These are phyloP conservation scores for Amorphotheca resinae DNA, from an alignment of 495 filamentous ascomycete genomes.

Conservation along the genomic window DNA sequence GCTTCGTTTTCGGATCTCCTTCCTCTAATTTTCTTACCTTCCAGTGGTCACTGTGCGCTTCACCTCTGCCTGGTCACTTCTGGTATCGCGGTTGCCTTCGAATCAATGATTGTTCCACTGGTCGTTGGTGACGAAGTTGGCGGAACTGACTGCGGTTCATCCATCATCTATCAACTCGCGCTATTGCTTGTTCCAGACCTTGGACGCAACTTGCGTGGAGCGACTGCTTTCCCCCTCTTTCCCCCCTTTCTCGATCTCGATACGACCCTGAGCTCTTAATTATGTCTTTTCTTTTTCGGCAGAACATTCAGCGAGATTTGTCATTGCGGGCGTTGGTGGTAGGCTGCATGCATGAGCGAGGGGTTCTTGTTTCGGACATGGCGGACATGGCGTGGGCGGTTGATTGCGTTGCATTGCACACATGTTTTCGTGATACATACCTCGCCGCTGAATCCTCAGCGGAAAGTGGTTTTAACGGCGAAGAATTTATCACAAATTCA, in stretches of 20 bases:
- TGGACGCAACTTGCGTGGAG: too few relatives aligned
- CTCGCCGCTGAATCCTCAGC: too few relatives aligned
- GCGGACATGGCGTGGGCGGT: neutral
- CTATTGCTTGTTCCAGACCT: too few relatives aligned
- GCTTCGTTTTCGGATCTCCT: slow-evolving; percentile 15
- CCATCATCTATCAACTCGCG: slow-evolving; percentile 1
- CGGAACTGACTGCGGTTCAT: neutral
- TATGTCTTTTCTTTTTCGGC: too few relatives aligned
- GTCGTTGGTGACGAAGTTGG: slow-evolving; percentile 12
- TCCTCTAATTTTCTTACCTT: slow-evolving; percentile 12
- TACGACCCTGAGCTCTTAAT: too few relatives aligned
- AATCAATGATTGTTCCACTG: slow-evolving; percentile 12
- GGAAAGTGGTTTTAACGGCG: too few relatives aligned
- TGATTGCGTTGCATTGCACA: neutral
- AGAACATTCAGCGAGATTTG: too few relatives aligned
- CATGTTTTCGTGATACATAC: too few relatives aligned
- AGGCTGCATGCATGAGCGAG: neutral
- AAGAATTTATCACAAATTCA: too few relatives aligned
- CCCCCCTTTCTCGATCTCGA: neutral
- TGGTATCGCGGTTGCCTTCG: slow-evolving; percentile 8
- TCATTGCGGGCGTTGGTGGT: neutral
- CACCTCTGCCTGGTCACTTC: slow-evolving; percentile 1
- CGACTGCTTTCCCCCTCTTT: neutral
- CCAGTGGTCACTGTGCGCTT: slow-evolving; percentile 7
- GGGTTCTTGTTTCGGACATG: neutral